Evolutionary conservation across 2,329 filamentous ascomycete genomes (phyloP), one percentile per base, ranked within the genome.

Genomic region (Aspergillus sp.): DNA sequence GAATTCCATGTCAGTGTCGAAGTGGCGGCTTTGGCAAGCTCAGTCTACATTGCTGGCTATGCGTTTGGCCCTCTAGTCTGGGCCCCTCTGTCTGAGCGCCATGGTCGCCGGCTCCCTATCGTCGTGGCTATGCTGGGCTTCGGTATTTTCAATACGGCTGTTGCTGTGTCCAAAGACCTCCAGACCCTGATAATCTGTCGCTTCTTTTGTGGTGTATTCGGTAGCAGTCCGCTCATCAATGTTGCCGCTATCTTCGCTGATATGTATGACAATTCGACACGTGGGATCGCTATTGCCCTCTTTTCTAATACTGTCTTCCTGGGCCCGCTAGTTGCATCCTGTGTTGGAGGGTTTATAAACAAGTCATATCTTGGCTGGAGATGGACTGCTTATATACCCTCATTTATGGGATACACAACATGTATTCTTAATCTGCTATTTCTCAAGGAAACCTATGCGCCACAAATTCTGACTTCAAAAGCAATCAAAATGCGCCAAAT

Each of bases 211-310:
- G 87, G 83, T 0, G 81, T 89, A 58, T 89, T 89, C 64, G 83
- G 84, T 6, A 84, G 83, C 0, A 87, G 88, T 0, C 87, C 88
- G 0, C 82, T 91, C 0, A 90, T 87, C 0, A 89, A 89, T 64
- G 89, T 87, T 0, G 87, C 87, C 2, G 88, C 88, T 28, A 87
- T 90, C 0, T 69, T 91, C 19, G 54, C 47, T 9, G 80, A 84
- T 62, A 77, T 84, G 70, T 84, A 80, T 63, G 74, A 79, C 62
- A 81, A 81, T 55, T 66, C 69, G 50, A 43, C 73, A 63, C 73
- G 76, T 25, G 77, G 77, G 4, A 59, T 70, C 15, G 76, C 74
- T 1, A 79, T 82, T 32, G 78, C 79, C 2, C 67, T 82, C 1
- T 84, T 82, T 61, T 75, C 78, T 4, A 73, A 81, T 63, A 78